Evolutionary conservation across 495 filamentous ascomycete genomes (phyloP).

Genomic region (Penicillium salamii): DNA sequence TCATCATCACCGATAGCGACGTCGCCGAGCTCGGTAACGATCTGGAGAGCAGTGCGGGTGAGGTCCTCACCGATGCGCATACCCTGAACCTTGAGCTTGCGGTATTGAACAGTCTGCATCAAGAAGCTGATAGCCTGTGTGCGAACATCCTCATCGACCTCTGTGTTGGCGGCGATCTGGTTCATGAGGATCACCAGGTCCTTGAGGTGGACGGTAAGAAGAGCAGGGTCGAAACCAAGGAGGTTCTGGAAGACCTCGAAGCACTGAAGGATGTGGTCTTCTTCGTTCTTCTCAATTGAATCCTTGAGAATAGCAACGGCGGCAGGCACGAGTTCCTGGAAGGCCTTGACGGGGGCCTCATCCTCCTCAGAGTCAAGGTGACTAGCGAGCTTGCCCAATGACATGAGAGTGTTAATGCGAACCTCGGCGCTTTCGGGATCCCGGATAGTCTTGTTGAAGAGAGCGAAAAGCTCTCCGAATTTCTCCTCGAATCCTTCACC

Average conservation of each 20-base stretch:
- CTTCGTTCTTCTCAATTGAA: conserved; percentile 71
- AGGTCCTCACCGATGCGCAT: conserved; percentile 80
- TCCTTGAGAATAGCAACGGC: conserved; percentile 91
- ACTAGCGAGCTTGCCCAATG: conserved; percentile 85
- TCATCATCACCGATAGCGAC: conserved; percentile 74
- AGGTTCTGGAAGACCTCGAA: conserved; percentile 99
- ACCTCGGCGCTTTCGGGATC: conserved; percentile 91
- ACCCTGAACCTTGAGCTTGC: conserved; percentile 91
- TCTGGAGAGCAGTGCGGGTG: conserved; percentile 78
- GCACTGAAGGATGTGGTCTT: conserved; percentile 79
- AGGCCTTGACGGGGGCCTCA: conserved; percentile 60
- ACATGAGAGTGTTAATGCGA: conserved; percentile 89
- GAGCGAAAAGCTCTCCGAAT: conserved; percentile 69
- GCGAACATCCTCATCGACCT: conserved; percentile 77
- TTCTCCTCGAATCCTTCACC: conserved; percentile 76
- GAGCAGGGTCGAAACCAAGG: conserved; percentile 80
- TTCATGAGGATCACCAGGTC: conserved; percentile 94
- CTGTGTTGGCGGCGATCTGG: conserved; percentile 71
- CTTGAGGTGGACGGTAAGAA: conserved; percentile 81
- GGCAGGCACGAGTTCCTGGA: conserved; percentile 75
- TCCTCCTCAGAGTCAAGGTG: conserved; percentile 85
- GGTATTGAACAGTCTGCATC: conserved; percentile 85
- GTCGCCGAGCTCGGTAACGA: conserved; percentile 82
- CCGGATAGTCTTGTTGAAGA: conserved; percentile 83
- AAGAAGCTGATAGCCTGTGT: conserved; percentile 90